A percentile compares a stretch with the other conserved stretches of the same genome.
Conservation (phyloP, 495 filamentous ascomycete genomes). For the Aspergillus diversus region DNA sequence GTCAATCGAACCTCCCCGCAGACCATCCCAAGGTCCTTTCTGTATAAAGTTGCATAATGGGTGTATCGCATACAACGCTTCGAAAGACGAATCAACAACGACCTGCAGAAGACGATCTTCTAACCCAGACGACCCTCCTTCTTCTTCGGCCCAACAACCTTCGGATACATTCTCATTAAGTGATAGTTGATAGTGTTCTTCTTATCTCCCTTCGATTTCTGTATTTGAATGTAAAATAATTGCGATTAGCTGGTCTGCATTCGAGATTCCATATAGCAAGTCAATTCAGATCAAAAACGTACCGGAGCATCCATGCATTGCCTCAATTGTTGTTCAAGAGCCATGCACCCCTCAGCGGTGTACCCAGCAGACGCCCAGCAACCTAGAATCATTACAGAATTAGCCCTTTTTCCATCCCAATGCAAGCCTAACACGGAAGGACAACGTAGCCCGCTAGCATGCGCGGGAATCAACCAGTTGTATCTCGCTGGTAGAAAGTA, state of each 20-base stretch:
- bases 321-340: slow-evolving; percentile 78
- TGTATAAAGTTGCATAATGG: neutral
- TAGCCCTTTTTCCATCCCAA: neutral
- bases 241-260: slow-evolving; percentile 19
- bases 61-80: slow-evolving; percentile 2
- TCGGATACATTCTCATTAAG: slow-evolving; percentile 80
- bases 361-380: slow-evolving; percentile 95
- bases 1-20: neutral
- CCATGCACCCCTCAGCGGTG: slow-evolving; percentile 71
- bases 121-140: slow-evolving; percentile 50
- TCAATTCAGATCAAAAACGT: slow-evolving; percentile 21
- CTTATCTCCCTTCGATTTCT: slow-evolving; percentile 66
- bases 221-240: slow-evolving; percentile 20
- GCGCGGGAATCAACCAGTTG: no score
- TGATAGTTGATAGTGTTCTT: slow-evolving; percentile 96
- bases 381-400: slow-evolving; percentile 50
- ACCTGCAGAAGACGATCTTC: neutral
- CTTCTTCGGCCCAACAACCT: slow-evolving; percentile 74
- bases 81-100: slow-evolving; percentile 9
- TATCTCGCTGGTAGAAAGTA: neutral
- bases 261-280: neutral
- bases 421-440: no score
- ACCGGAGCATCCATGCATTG: slow-evolving; percentile 93
- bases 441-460: no score
- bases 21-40: neutral